Conservation (phyloP, 1,139 yeast genomes). For the Meyerozyma athensensis region DNA sequence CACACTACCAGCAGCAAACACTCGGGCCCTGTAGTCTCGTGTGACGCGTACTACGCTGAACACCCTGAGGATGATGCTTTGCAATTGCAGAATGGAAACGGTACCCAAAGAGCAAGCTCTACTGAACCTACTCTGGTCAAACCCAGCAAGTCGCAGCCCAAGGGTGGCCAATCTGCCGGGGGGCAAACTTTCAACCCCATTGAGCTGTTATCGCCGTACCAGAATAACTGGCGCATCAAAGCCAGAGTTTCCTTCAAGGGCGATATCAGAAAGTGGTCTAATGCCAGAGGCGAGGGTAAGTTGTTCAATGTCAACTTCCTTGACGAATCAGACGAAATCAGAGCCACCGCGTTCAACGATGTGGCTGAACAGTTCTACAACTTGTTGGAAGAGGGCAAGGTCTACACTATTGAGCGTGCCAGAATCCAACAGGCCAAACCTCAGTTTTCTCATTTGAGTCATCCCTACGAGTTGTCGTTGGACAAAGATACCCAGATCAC, state of each 20-base stretch:
- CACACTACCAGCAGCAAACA: slow-evolving; percentile 36
- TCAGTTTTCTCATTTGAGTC: slow-evolving; percentile 76
- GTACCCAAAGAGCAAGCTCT: not conserved
- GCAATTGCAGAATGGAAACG: slow-evolving; percentile 3
- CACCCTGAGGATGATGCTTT: slow-evolving; percentile 49
- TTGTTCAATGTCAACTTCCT: slow-evolving; percentile 81
- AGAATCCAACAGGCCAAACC: slow-evolving; percentile 81
- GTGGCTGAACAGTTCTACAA: slow-evolving; percentile 76
- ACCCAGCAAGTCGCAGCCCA: not conserved
- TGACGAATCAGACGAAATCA: slow-evolving; percentile 94
- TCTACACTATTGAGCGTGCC: slow-evolving; percentile 78
- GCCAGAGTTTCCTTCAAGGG: slow-evolving; percentile 88
- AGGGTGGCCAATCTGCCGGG: not conserved
- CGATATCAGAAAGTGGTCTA: slow-evolving; percentile 84
- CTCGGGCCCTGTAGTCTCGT: slow-evolving; percentile 31
- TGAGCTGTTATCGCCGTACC: slow-evolving; percentile 88
- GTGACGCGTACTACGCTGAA: slow-evolving; percentile 50
- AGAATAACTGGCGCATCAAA: slow-evolving; percentile 85
- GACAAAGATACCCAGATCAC: slow-evolving; percentile 76
- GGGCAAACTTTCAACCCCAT: slow-evolving; percentile 52
- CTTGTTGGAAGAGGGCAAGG: slow-evolving; percentile 80
- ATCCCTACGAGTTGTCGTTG: slow-evolving; percentile 82
- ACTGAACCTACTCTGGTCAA: not conserved
- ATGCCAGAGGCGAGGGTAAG: slow-evolving; percentile 84
- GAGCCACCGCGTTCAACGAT: slow-evolving; percentile 93